phyloP scores from a whole-genome alignment of 164 flowering plant species.

The Nymphaea thermarum region DNA sequence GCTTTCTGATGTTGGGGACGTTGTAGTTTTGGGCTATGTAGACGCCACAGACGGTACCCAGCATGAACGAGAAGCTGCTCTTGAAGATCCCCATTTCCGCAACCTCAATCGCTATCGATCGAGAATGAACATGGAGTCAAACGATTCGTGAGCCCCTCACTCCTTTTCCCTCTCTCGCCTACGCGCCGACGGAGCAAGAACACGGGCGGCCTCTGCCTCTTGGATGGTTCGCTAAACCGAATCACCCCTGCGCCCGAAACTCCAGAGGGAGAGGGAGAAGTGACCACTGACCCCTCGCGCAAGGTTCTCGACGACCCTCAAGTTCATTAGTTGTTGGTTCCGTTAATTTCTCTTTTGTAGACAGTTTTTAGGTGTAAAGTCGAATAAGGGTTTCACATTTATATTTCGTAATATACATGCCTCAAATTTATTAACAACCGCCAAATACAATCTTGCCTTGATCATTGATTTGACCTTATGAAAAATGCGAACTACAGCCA shows the following conservation, averaged over 20 bases:
- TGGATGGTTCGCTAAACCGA: not conserved
- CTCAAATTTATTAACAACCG: too few relatives aligned
- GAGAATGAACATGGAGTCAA: not conserved
- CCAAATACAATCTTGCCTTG: too few relatives aligned
- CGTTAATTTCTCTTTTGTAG: too few relatives aligned
- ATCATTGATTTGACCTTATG: too few relatives aligned
- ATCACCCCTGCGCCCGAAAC: not conserved
- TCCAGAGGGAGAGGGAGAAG: not conserved
- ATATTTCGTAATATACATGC: too few relatives aligned
- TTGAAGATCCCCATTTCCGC: conserved; percentile 37
- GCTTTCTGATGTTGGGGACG: conserved; percentile 56
- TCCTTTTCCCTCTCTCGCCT: not conserved
- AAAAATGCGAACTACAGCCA: too few relatives aligned
- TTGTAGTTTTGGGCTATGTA: conserved; percentile 75
- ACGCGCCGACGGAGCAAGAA: not conserved
- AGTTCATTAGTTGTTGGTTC: too few relatives aligned
- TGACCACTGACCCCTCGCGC: too few relatives aligned
- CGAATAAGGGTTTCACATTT: too few relatives aligned
- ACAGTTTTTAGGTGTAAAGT: too few relatives aligned
- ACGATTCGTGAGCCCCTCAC: not conserved
- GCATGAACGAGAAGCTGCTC: conserved; percentile 39
- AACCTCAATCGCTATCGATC: not conserved
- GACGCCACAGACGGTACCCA: conserved; percentile 43
- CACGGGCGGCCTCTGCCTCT: too few relatives aligned
- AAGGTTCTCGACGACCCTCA: too few relatives aligned